Evolutionary conservation across 106 monocot genomes (phyloP).

Genomic region (Narthecium ossifragum): DNA sequence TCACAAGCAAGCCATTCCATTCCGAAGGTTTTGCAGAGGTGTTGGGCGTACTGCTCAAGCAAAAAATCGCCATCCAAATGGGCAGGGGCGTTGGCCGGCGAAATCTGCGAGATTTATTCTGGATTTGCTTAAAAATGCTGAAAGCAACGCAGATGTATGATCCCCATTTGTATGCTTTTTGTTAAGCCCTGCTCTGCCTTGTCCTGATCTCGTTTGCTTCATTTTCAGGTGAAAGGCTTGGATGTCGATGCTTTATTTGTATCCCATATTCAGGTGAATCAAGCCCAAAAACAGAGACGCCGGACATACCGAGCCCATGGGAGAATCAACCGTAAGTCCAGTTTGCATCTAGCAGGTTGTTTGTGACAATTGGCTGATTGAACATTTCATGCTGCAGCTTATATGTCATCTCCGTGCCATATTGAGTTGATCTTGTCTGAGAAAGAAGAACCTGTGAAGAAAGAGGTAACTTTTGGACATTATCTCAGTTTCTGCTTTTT

Average conservation of each 20-base stretch:
- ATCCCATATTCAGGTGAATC: conserved; percentile 24
- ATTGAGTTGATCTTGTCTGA: conserved; percentile 25
- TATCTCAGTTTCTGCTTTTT: background rate
- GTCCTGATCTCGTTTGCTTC: background rate
- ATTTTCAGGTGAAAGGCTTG: conserved; percentile 43
- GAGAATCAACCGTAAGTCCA: conserved; percentile 12
- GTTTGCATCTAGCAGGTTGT: background rate
- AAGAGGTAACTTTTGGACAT: conserved; percentile 6
- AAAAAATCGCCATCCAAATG: conserved; percentile 78
- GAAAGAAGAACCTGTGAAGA: conserved; percentile 21
- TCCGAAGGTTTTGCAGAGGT: conserved; percentile 76
- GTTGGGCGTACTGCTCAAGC: conserved; percentile 88
- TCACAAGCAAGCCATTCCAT: conserved; percentile 94
- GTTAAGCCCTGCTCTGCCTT: no score
- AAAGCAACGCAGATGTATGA: conserved; percentile 71
- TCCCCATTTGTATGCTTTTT: background rate
- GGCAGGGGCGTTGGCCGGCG: conserved; percentile 72
- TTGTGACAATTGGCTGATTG: background rate
- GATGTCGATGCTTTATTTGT: conserved; percentile 37
- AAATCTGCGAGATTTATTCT: conserved; percentile 63
- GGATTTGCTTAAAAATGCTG: conserved; percentile 69
- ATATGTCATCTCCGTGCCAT: conserved; percentile 22
- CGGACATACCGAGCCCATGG: conserved; percentile 21
- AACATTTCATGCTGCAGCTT: conserved; percentile 3
- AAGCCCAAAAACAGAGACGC: conserved; percentile 21